Evolutionary conservation across 2,329 filamentous ascomycete species (phyloP), one percentile per base, ranked within the genome.

Genomic region (Amphichorda felina): DNA sequence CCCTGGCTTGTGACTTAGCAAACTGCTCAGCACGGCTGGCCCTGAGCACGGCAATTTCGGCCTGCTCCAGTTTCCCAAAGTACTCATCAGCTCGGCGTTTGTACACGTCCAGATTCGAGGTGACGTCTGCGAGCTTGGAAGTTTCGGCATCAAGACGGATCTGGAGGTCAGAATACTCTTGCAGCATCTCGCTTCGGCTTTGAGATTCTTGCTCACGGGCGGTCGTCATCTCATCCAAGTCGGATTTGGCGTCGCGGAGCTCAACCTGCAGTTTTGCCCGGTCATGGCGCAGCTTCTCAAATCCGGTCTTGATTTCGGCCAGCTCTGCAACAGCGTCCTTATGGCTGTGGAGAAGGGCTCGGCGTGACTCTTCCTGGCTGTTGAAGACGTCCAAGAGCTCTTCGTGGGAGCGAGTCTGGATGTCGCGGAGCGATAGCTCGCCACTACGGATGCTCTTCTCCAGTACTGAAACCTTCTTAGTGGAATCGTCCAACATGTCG

Each of bases 1-100:
- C 89, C 49, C 77, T 80, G 8, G 85, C 83, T 53, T 95, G 89
- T 1, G 82, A 70, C 57, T 85, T 93, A 38, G 89, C 89, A 54
- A 96, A 95, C 48, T 94, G 86, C 58, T 96, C 89, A 0, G 91
- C 89, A 17, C 89, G 76, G 40, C 74, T 81, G 13, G 89, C 89
- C 56, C 95, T 95, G 43, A 98, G 72, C 14, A 96, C 88, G 1
- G 88, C 79, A 45, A 96, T 93, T 56, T 98, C 89, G 13, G 91
- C 91, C 53, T 96, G 89, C 57, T 98, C 89, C 15, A 98, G 75
- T 60, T 94, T 95, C 64, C 78, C 83, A 60, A 95, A 98, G 59
- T 98, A 96, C 54, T 96, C 89, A 51, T 96, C 87, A 4, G 89
- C 83, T 30, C 89, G 79, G 43, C 75, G 78, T 70, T 94, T 95